A percentile compares a stretch with the other conserved stretches of the same genome.
phyloP scores from a whole-genome alignment of 768 basidiomycete species.

The Termitomyces heimii region DNA sequence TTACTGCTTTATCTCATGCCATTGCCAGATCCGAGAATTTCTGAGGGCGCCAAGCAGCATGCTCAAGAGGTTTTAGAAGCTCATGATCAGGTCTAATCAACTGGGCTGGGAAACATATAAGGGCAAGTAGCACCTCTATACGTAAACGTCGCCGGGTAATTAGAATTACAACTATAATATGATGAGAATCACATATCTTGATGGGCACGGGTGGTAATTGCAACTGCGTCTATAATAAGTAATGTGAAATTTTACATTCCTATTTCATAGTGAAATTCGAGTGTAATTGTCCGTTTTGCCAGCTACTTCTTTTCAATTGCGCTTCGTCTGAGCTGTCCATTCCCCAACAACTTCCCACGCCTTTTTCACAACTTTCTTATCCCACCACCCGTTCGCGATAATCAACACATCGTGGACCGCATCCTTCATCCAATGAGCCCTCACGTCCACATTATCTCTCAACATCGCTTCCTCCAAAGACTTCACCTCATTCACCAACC shows the following conservation, averaged over 20 bases:
- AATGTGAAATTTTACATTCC: too few relatives aligned
- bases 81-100: not conserved
- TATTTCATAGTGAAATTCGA: too few relatives aligned
- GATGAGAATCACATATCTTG: too few relatives aligned
- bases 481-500: not conserved
- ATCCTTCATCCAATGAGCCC: not conserved
- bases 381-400: not conserved
- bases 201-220: too few relatives aligned
- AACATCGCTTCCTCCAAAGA: not conserved
- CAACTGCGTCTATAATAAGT: too few relatives aligned
- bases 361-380: not conserved
- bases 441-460: not conserved
- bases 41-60: constrained; percentile 14
- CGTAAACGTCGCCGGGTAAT: too few relatives aligned
- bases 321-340: not conserved
- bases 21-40: constrained; percentile 15
- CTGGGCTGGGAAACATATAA: too few relatives aligned
- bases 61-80: not conserved
- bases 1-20: not conserved
- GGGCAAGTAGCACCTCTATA: too few relatives aligned
- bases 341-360: not conserved
- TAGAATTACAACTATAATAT: too few relatives aligned
- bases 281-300: too few relatives aligned
- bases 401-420: not conserved
- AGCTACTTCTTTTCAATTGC: not conserved